Evolutionary conservation across 441 rosid species (phyloP), one percentile per base, ranked within the genome.

Genomic region (Macaranga tanarius): DNA sequence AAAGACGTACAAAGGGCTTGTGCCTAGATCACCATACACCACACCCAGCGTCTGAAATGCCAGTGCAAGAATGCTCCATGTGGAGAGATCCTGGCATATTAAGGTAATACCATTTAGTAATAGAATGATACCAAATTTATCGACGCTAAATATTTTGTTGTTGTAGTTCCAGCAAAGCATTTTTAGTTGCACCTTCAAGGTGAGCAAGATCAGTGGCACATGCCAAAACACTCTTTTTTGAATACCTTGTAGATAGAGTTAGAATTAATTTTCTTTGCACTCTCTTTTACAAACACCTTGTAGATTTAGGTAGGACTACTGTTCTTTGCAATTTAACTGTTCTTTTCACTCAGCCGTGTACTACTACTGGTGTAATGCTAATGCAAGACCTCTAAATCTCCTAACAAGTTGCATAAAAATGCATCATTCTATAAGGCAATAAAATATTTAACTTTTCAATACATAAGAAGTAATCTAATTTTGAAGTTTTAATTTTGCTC

Each of bases 1-100:
- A 79, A 91, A 95, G 50, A 95, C 98, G 77, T 95, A 95, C 57
- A 95, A 87, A 67, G 99, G 99, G 79, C 97, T 90, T 51, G 99
- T 91, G 56, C 99, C 98, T 96, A 95, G 77, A 80, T 95, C 99
- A 61, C 99, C 99, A 76, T 95, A 95, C 23, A 95, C 98, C 50
- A 92, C 93, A 69, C 98, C 99, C 26, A 95, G 93, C 22, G 99
- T 95, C 80, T 95, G 99, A 85, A 95, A 95, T 62, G 99, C 99
- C 77, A 95, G 75, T 31, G 86, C 89, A 79, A 95, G 67, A 40
- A 90, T 89, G 59, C 55, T 61, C 91, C 92, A 88, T 69, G 83
- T 73, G 10, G 97, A 84, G 57, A 79, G 47, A 12, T 95, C 96
- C 99, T 95, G 86, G 67, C 77, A 74, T 67, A 64, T 71, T 73